A percentile compares a stretch with the other conserved stretches of the same genome.
These are phyloP conservation scores for Knufia petricola DNA, from an alignment of 2,329 filamentous ascomycete genomes.

Conservation along the genomic window DNA sequence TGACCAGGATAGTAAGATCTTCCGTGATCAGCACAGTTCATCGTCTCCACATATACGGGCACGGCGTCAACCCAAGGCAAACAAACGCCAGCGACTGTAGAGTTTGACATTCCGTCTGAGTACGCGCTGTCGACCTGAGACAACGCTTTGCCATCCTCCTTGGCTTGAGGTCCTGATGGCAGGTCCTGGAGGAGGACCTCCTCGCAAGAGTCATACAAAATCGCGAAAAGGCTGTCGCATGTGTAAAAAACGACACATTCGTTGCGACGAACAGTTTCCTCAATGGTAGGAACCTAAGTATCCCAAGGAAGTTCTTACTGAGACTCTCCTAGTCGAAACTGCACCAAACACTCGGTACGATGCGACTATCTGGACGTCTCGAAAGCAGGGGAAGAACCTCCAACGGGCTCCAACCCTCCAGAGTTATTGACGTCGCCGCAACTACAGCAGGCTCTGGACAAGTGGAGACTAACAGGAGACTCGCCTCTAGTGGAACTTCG, in stretches of 20 bases:
- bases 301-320: constrained; percentile 4
- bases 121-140: neutral
- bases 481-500: constrained; percentile 78
- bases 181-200: constrained; percentile 88
- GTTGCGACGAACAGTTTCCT: constrained; percentile 94
- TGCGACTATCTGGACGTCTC: constrained; percentile 94
- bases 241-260: constrained; percentile 94
- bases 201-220: constrained; percentile 88
- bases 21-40: neutral
- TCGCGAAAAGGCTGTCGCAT: constrained; percentile 97
- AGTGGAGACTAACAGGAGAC: constrained; percentile 73
- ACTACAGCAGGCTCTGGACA: constrained; percentile 68
- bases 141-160: neutral
- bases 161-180: constrained; percentile 53
- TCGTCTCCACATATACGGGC: neutral
- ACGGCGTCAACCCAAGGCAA: neutral
- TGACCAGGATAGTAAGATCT: neutral
- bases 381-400: constrained; percentile 47
- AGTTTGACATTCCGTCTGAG: neutral
- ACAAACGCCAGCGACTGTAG: neutral
- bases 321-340: constrained; percentile 65
- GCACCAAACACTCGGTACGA: constrained; percentile 96
- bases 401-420: constrained; percentile 43
- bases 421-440: constrained; percentile 77
- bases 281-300: constrained; percentile 63